phyloP scores from a whole-genome alignment of 2,329 filamentous ascomycete species.

The Pestalotiopsis sp. region DNA sequence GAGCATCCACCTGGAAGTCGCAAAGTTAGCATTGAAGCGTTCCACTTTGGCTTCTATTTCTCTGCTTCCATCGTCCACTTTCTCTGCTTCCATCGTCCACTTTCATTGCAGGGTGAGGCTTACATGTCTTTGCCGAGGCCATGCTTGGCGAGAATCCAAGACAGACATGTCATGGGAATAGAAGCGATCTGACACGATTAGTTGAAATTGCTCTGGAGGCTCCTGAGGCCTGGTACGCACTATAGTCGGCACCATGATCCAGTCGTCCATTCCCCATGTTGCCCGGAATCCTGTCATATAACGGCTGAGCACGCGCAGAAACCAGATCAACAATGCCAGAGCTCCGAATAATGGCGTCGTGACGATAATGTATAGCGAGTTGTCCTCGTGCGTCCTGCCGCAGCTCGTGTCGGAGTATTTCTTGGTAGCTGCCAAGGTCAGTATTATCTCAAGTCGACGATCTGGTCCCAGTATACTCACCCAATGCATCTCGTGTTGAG shows the following conservation, averaged over 20 bases:
- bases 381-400: not conserved
- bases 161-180: not conserved
- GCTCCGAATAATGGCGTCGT: not conserved
- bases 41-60: too few species aligned
- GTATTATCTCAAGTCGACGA: not conserved
- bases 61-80: too few species aligned
- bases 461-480: not conserved
- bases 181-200: not conserved
- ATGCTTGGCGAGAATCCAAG: not conserved
- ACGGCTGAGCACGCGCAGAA: not conserved
- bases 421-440: not conserved
- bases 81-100: too few species aligned
- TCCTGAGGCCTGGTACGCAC: not conserved
- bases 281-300: not conserved
- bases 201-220: not conserved
- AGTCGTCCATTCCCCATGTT: constrained; percentile 7
- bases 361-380: not conserved
- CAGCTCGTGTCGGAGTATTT: not conserved
- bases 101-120: too few species aligned
- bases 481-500: not conserved
- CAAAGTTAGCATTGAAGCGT: too few species aligned
- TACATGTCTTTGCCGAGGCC: constrained; percentile 8
- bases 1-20: not conserved
- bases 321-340: not conserved
- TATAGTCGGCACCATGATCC: not conserved